phyloP scores from a whole-genome alignment of 23 red algal species.

The Gracilaria vermiculophylla region DNA sequence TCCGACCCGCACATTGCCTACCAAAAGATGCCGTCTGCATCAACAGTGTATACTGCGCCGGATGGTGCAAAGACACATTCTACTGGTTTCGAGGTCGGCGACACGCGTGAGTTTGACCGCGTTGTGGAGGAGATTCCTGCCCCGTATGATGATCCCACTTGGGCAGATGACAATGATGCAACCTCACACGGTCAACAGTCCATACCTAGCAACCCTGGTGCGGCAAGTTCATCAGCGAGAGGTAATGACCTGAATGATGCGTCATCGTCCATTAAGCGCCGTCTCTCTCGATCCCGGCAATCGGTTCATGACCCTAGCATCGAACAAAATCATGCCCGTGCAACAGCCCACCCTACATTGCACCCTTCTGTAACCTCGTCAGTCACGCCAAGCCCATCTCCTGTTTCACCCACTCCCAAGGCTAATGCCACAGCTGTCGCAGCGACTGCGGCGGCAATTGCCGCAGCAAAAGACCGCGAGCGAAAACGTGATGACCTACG shows the following conservation, averaged over 20 bases:
- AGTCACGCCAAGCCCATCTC: background rate
- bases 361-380: background rate
- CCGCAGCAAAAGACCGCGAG: conserved; percentile 63
- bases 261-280: conserved; percentile 19
- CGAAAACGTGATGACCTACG: conserved; percentile 61
- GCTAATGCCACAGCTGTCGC: conserved; percentile 62
- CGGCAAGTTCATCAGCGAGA: conserved; percentile 2
- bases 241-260: conserved; percentile 18
- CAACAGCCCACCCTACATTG: background rate
- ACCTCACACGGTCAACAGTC: conserved; percentile 10
- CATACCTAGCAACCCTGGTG: conserved; percentile 3
- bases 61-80: conserved; percentile 50
- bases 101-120: conserved; percentile 28
- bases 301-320: background rate
- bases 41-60: conserved; percentile 47
- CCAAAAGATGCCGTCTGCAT: conserved; percentile 69
- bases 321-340: conserved; percentile 13
- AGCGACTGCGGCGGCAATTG: conserved; percentile 59
- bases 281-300: conserved; percentile 25
- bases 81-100: conserved; percentile 39
- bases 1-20: conserved; percentile 26
- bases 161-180: conserved; percentile 41
- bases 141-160: conserved; percentile 37
- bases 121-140: conserved; percentile 33
- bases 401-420: conserved; percentile 20